Evolutionary conservation across 2,329 filamentous ascomycete genomes (phyloP).

Genomic region (Ceratocystis cubensis): DNA sequence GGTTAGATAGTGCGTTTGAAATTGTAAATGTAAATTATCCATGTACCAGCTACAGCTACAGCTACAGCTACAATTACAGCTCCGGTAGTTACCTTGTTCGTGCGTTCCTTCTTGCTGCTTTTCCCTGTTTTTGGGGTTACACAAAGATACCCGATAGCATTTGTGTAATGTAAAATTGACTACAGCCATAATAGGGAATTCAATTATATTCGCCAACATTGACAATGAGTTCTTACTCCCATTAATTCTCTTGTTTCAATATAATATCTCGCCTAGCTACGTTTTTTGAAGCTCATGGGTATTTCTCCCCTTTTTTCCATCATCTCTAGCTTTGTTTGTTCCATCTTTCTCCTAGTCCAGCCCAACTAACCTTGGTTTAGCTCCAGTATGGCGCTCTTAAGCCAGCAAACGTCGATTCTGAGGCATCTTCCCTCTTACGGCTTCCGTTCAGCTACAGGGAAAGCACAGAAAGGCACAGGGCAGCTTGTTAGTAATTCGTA

Average conservation of each 20-base stretch:
- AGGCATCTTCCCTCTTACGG: constrained; percentile 53
- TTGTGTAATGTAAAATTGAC: background rate
- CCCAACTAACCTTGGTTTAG: background rate
- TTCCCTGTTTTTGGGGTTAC: too few species aligned
- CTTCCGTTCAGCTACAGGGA: constrained; percentile 49
- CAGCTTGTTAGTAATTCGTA: background rate
- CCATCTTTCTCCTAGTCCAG: background rate
- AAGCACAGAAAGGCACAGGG: background rate
- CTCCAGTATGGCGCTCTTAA: constrained; percentile 47
- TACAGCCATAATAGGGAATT: too few species aligned
- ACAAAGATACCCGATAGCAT: background rate
- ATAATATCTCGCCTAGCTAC: too few species aligned
- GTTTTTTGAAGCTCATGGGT: background rate
- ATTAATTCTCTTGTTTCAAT: too few species aligned
- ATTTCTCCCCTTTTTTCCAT: background rate
- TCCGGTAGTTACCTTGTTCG: too few species aligned
- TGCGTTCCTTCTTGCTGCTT: too few species aligned
- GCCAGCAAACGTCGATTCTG: constrained; percentile 44
- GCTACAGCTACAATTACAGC: too few species aligned
- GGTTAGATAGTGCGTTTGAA: background rate
- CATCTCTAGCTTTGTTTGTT: too few species aligned
- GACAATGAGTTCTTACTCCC: too few species aligned
- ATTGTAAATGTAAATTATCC: too few species aligned
- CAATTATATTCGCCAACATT: too few species aligned
- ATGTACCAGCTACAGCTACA: too few species aligned